Evolutionary conservation across 148 eudicot species (phyloP), one percentile per base, ranked within the genome.

Genomic region (Dianthus caryophyllus): DNA sequence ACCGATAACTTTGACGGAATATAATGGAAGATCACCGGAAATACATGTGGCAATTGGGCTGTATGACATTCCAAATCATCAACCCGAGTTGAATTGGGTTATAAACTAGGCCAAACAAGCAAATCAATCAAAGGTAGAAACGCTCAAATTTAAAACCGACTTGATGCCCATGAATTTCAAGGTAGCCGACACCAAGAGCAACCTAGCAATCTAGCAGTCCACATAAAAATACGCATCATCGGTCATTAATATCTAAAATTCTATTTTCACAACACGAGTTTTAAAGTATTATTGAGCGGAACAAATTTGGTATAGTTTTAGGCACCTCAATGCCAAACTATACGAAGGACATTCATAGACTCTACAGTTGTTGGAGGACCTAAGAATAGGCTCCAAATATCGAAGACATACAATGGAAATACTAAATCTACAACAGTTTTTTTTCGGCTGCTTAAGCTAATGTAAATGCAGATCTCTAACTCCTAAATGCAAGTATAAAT

Each of bases 311-410:
- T 55, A 69, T 64, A 69, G 73, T n/a, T n/a, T 25, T 41, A 55
- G 73, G 77, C 77, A 74, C n/a, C 64, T 74, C 24, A 20, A 68
- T 33, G 77, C 77, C 77, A 4, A 29, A 61, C 72, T 63, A 55
- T 55, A 63, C 69, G 50, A 68, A 69, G 48, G 17, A 18, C 66
- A 69, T 65, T 29, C 74, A 64, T 64, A 70, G 65, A 39, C 61
- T 29, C 61, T 57, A 75, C 78, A 70, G 20, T 17, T 36, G 38
- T 15, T 41, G 50, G 30, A 38, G 53, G 70, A 60, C 61, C 12
- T 31, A 38, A 69, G 60, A 20, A 55, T 56, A 63, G 69, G 58
- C 46, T 68, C 78, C 74, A 24, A 69, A 48, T 50, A 41, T 38
- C 53, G 20, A 59, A 27, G 67, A 50, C 41, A 61, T 76, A 71